Evolutionary conservation across 2,329 filamentous ascomycete genomes (phyloP), one percentile per base, ranked within the genome.

Genomic region (Microdochium bolleyi): DNA sequence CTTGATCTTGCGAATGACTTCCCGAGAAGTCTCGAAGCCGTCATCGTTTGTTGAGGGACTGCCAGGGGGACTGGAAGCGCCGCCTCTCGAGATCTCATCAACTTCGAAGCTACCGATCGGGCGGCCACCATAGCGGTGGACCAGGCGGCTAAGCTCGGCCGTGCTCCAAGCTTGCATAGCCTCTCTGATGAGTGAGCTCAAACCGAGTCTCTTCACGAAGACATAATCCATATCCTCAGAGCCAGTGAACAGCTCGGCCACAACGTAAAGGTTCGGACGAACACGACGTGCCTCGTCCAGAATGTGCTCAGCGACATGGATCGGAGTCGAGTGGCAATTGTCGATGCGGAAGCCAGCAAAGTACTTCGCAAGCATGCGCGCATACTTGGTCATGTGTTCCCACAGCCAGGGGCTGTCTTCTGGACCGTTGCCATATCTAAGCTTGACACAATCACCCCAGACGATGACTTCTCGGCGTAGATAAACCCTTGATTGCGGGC

Each of bases 161-260:
- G 94, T 96, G 65, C 88, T 92, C 92, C 92, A 97, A 30, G 92
- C 89, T 68, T 99, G 94, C 95, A 99, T 99, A 11, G 92, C 92
- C 71, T 99, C 94, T 54, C 94, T 85, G 59, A 99, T 96, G 50
- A 99, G 79, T 7, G 90, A 89, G 67, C 89, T 95, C 53, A 99
- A 79, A 5, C 94, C 94, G 2, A 99, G 82, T 24, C 90, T 83
- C 72, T 95, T 95, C 59, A 96, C 92, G 65, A 97, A 99, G 52
- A 95, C 79, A 64, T 95, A 97, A 65, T 99, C 94, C 76, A 89
- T 96, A 64, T 95, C 88, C 67, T 99, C 94, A 0, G 90, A 94
- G 11, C 94, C 94, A 1, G 90, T 94, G 67, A 99, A 99, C 1
- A 99, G 81, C 70, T 99, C 94, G 24, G 94, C 94, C 53, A 94